A percentile compares a stretch with the other conserved stretches of the same genome.
These are phyloP conservation scores for Trichoderma erinaceum DNA, from an alignment of 495 filamentous ascomycete genomes.

Conservation along the genomic window DNA sequence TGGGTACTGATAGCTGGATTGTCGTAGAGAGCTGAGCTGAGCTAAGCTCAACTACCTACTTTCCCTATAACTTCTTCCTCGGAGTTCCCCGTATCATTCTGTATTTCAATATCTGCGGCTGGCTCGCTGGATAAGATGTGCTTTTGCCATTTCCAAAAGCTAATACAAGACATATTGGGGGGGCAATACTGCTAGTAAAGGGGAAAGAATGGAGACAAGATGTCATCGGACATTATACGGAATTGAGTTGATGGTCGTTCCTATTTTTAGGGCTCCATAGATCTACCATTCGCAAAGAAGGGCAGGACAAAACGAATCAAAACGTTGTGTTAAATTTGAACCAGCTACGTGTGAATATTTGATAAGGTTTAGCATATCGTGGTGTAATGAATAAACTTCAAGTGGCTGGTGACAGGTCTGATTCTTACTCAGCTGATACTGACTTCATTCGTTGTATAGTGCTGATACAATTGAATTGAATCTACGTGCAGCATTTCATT, in stretches of 20 bases:
- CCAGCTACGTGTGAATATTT: background rate
- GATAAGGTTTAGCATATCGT: background rate
- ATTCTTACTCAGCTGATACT: constrained; percentile 4
- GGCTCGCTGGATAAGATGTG: background rate
- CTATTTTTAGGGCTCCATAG: constrained; percentile 11
- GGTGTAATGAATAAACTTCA: background rate
- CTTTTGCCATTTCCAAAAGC: background rate
- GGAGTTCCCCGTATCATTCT: background rate
- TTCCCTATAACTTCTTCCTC: background rate
- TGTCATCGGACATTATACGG: constrained; percentile 2
- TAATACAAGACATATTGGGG: background rate
- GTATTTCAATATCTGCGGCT: background rate
- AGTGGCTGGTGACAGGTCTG: constrained; percentile 11
- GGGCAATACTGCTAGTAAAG: background rate
- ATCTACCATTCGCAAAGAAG: background rate
- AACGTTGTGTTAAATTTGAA: background rate
- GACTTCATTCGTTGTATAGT: background rate
- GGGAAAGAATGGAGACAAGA: background rate
- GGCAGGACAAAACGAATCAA: background rate
- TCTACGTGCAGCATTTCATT: background rate
- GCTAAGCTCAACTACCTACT: background rate
- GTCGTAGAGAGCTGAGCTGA: background rate
- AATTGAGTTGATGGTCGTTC: background rate
- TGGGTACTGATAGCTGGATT: background rate
- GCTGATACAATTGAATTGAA: background rate